Evolutionary conservation across 352 stramenopile species (phyloP), one percentile per base, ranked within the genome.

Genomic region (Lagenidium giganteum): DNA sequence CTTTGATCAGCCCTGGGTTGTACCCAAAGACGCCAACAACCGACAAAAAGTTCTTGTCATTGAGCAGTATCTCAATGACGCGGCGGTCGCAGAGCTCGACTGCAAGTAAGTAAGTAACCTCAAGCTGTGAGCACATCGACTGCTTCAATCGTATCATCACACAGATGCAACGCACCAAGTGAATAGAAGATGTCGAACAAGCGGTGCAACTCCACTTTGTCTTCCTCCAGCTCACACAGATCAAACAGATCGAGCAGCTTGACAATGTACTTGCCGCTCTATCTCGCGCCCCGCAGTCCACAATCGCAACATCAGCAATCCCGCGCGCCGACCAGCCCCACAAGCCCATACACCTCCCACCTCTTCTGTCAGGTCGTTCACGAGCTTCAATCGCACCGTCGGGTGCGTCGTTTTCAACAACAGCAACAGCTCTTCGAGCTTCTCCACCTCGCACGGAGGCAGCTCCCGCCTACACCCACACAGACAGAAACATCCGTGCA

Each of bases 11-110:
- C 33, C 70, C 58, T 5, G 72, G 76, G 40, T 88, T 88, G 51
- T 82, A 68, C 8, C 73, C 76, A 25, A 88, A 73, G 16, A 86
- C 71, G 36, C 71, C 72, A 23, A 88, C 61, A 7, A 88, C 69
- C 24, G 75, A 85, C 31, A 86, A 55, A 33, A 88, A 88, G 48
- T 86, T 83, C 11, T 48, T 46, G 34, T 86, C 76, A 32, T 42
- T 81, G 22, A 88, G 51, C 32, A 88, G 44, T 28, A 79, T 60
- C 38, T 84, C 65, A 29, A 86, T 64, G 26, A 87, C 24, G 1
- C 40, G 41, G 12, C 66, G 67, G 33, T 86, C 72, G 45, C 68
- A 79, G 38, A 88, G 45, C 49, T 86, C 70, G 5, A 86, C 76
- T 87, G n/a, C n/a, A n/a, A 34, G n/a, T 13, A 55, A 5, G 20